Percentiles rank a stretch among this genome's conserved stretches.
phyloP scores from a whole-genome alignment of 768 basidiomycete genomes.

The Dacryopinax primogenitus region DNA sequence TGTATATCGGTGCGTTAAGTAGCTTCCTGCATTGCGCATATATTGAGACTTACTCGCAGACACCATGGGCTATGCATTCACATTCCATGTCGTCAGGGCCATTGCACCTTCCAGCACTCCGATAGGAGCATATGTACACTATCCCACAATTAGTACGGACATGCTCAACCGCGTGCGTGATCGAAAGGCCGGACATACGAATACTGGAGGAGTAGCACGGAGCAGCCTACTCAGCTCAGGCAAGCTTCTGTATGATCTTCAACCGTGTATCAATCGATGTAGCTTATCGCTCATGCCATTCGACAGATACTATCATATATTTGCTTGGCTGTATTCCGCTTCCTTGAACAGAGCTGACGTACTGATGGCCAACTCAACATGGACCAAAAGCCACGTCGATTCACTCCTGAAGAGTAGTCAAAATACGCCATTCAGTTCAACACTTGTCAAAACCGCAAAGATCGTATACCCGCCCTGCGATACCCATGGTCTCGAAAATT shows the following conservation, averaged over 20 bases:
- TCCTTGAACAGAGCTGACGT: constrained; percentile 51
- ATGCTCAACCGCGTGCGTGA: constrained; percentile 74
- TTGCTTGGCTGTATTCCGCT: constrained; percentile 68
- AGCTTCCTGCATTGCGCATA: constrained; percentile 3
- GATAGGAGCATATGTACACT: constrained; percentile 87
- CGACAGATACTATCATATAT: constrained; percentile 71
- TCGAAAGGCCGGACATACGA: constrained; percentile 49
- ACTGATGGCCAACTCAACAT: constrained; percentile 87
- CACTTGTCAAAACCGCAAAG: constrained; percentile 12
- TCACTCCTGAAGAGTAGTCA: constrained; percentile 40
- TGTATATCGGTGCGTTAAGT: constrained; percentile 63
- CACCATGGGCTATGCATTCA: constrained; percentile 97
- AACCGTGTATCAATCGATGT: not conserved
- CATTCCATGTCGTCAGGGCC: constrained; percentile 61
- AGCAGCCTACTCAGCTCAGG: constrained; percentile 41
- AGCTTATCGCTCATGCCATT: not conserved
- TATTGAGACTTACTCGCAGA: constrained; percentile 36
- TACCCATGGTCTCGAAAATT: constrained; percentile 52
- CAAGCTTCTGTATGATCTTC: constrained; percentile 58
- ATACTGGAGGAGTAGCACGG: constrained; percentile 42
- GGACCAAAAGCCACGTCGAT: constrained; percentile 80
- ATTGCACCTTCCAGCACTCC: constrained; percentile 43
- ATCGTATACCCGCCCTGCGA: constrained; percentile 92
- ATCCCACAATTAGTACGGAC: constrained; percentile 88
- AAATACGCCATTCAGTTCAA: constrained; percentile 7